These are phyloP conservation scores for Cenococcum geophilum DNA, from an alignment of 495 filamentous ascomycete genomes.

Conservation along the genomic window DNA sequence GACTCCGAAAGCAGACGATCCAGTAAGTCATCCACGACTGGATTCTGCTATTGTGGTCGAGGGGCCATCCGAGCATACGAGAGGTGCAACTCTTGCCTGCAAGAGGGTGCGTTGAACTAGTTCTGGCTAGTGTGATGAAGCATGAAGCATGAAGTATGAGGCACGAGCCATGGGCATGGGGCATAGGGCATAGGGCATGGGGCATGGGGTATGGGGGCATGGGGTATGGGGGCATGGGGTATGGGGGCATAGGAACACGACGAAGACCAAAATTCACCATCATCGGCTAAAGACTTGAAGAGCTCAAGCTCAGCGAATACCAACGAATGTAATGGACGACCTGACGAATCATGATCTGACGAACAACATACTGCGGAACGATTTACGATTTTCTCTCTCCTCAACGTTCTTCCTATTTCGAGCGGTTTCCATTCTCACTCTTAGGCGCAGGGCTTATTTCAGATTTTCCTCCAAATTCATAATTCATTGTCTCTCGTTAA, in stretches of 20 bases:
- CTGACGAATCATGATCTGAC: constrained; percentile 9
- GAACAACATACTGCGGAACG: not conserved
- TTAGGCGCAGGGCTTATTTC: not conserved
- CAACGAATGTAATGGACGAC: constrained; percentile 22
- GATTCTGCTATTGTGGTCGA: constrained; percentile 32
- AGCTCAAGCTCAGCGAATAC: constrained; percentile 32
- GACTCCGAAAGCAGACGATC: constrained; percentile 31
- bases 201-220: constrained; percentile 2
- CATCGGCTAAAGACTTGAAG: constrained; percentile 29
- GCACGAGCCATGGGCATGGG: not conserved
- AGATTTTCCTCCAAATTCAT: not conserved
- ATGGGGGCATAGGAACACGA: constrained; percentile 4
- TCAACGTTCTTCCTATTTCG: constrained; percentile 1
- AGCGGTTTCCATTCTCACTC: not conserved
- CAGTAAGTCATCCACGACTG: constrained; percentile 25
- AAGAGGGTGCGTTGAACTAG: constrained; percentile 23
- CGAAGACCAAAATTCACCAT: constrained; percentile 13
- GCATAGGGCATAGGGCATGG: constrained; percentile 5
- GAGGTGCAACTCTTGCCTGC: constrained; percentile 29
- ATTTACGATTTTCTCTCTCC: constrained; percentile 7
- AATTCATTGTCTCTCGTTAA: constrained; percentile 12
- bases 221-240: not conserved
- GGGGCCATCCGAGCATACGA: constrained; percentile 29
- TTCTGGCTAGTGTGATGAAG: not conserved
- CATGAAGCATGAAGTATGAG: not conserved